A percentile compares a stretch with the other conserved stretches of the same genome.
phyloP scores from a whole-genome alignment of 148 eudicot species.

The Rhododendron vialii region DNA sequence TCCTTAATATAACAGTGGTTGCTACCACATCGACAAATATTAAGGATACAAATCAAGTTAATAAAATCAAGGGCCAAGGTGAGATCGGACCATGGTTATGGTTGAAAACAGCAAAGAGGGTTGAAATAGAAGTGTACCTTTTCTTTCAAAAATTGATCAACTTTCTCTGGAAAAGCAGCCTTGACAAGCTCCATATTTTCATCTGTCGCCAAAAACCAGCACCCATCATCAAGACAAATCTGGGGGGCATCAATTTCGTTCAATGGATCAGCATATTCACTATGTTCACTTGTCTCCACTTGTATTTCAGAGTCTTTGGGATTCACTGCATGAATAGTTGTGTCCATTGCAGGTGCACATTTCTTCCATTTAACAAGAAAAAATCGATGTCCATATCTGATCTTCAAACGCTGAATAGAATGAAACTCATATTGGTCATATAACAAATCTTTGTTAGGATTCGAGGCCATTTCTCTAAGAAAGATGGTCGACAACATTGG shows the following conservation, averaged over 20 bases:
- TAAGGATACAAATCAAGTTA: background rate
- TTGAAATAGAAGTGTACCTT: conserved; percentile 35
- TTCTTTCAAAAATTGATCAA: conserved; percentile 42
- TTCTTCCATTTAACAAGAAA: conserved; percentile 82
- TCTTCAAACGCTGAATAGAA: conserved; percentile 70
- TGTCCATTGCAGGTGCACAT: conserved; percentile 19
- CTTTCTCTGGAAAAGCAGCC: conserved; percentile 68
- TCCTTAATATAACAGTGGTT: background rate
- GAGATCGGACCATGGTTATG: background rate
- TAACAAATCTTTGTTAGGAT: conserved; percentile 37
- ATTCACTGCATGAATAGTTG: conserved; percentile 16
- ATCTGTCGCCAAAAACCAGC: conserved; percentile 57
- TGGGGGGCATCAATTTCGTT: conserved; percentile 60
- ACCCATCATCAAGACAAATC: conserved; percentile 46
- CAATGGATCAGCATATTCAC: conserved; percentile 30
- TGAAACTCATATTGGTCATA: conserved; percentile 70
- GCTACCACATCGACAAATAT: background rate
- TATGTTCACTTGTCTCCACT: conserved; percentile 21
- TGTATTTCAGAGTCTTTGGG: conserved; percentile 31
- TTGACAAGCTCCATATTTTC: conserved; percentile 75
- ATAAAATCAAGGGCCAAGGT: background rate
- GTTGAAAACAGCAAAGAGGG: background rate
- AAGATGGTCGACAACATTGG: conserved; percentile 82
- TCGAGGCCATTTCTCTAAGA: conserved; percentile 61
- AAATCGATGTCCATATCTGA: conserved; percentile 57